Conservation (phyloP, 345 rosid species). For the Aquilaria malaccensis region DNA sequence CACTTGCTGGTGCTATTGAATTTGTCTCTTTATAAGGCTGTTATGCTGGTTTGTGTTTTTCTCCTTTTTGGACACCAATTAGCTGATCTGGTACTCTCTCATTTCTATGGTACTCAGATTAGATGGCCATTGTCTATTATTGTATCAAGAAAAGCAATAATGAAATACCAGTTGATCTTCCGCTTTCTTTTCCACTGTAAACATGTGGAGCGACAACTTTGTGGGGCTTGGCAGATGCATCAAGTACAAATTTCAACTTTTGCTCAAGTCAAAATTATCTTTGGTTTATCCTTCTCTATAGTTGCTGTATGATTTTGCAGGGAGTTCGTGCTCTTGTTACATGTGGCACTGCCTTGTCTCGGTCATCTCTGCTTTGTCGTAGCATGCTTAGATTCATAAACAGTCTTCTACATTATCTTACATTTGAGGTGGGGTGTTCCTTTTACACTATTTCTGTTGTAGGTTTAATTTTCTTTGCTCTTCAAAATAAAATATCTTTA, state of each 20-base stretch:
- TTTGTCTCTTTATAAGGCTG: neutral
- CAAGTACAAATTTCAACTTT: constrained; percentile 49
- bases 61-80: neutral
- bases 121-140: constrained; percentile 95
- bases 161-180: constrained; percentile 87
- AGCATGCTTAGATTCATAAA: constrained; percentile 94
- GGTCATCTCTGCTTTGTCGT: constrained; percentile 94
- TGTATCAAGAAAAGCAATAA: constrained; percentile 79
- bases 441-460: neutral
- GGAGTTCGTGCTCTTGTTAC: constrained; percentile 72
- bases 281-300: constrained; percentile 9
- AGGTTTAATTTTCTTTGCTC: neutral
- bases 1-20: constrained; percentile 2
- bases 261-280: neutral
- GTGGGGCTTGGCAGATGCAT: constrained; percentile 97
- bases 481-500: neutral
- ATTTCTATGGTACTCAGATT: constrained; percentile 44
- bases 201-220: constrained; percentile 94
- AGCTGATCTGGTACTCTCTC: constrained; percentile 12
- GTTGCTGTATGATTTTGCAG: constrained; percentile 29
- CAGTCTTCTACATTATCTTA: constrained; percentile 93
- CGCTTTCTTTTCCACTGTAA: constrained; percentile 92
- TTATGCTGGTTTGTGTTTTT: constrained; percentile 1
- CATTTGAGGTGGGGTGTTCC: constrained; percentile 87
- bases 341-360: constrained; percentile 68